A percentile compares a stretch with the other conserved stretches of the same genome.
phyloP scores from a whole-genome alignment of 2,329 filamentous ascomycete species.

The Fusarium burgessii region DNA sequence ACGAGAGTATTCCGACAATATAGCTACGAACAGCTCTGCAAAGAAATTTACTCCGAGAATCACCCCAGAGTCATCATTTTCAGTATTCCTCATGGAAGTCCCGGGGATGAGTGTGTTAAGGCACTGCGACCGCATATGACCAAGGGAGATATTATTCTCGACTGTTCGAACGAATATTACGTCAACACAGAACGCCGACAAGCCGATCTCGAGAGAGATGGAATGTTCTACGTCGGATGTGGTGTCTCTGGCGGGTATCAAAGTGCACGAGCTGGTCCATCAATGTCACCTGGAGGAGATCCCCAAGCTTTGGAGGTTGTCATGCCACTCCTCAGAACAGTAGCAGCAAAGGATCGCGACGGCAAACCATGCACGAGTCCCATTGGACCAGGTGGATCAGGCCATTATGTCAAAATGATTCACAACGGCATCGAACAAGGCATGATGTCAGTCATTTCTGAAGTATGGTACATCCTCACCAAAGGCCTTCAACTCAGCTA shows the following conservation, averaged over 20 bases:
- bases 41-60: neutral
- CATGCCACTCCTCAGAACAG: neutral
- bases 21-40: neutral
- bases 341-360: neutral
- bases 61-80: conserved; percentile 3
- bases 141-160: conserved; percentile 3
- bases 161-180: conserved; percentile 10
- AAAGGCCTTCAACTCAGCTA: conserved; percentile 3
- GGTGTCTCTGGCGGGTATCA: conserved; percentile 6
- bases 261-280: neutral
- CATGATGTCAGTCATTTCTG: conserved; percentile 3
- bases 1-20: neutral
- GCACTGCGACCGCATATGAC: neutral
- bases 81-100: neutral
- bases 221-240: neutral
- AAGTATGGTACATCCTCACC: conserved; percentile 10
- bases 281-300: conserved; percentile 6
- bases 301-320: neutral
- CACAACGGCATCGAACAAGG: conserved; percentile 2
- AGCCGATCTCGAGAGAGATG: neutral
- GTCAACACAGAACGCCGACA: conserved; percentile 10
- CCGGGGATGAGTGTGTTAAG: conserved; percentile 2
- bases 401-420: neutral
- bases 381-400: neutral
- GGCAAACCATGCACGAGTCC: neutral